These are phyloP conservation scores for Trichoderma breve DNA, from an alignment of 2,329 filamentous ascomycete species.

Conservation along the genomic window DNA sequence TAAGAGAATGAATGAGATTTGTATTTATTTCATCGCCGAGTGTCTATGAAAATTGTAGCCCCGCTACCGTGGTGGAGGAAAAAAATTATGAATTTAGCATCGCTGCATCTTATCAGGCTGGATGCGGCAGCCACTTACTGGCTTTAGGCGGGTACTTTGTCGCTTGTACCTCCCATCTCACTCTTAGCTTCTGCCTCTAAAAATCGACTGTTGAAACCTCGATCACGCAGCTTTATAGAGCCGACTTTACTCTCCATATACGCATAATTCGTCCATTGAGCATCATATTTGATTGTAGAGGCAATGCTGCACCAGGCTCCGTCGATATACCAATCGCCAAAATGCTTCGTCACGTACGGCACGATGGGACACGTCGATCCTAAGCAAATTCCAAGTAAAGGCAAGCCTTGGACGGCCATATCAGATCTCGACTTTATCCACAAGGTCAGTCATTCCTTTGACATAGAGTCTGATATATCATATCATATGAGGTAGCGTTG, in stretches of 20 bases:
- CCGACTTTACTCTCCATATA: not conserved
- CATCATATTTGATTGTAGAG: not conserved
- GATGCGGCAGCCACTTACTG: not conserved
- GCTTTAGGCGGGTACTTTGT: not conserved
- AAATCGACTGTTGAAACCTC: not conserved
- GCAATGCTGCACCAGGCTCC: slow-evolving; percentile 47
- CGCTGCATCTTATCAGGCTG: not conserved
- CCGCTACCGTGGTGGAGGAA: not conserved
- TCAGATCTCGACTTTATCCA: slow-evolving; percentile 65
- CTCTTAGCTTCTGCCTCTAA: slow-evolving; percentile 1
- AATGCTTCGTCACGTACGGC: slow-evolving; percentile 72
- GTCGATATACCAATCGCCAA: slow-evolving; percentile 55
- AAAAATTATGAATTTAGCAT: slow-evolving; percentile 2
- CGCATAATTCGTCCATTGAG: too few relatives aligned
- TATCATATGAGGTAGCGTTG: not conserved
- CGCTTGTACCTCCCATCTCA: not conserved
- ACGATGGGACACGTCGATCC: slow-evolving; percentile 68
- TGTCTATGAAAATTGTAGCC: not conserved
- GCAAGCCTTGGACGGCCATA: slow-evolving; percentile 73
- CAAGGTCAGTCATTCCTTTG: slow-evolving; percentile 47
- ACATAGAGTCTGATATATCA: not conserved
- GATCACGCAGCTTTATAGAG: not conserved
- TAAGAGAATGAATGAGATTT: not conserved
- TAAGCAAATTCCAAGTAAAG: slow-evolving; percentile 66
- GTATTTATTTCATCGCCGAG: not conserved